These are phyloP conservation scores for Sicyos baderoa DNA, from an alignment of 306 rosid species.

Conservation along the genomic window DNA sequence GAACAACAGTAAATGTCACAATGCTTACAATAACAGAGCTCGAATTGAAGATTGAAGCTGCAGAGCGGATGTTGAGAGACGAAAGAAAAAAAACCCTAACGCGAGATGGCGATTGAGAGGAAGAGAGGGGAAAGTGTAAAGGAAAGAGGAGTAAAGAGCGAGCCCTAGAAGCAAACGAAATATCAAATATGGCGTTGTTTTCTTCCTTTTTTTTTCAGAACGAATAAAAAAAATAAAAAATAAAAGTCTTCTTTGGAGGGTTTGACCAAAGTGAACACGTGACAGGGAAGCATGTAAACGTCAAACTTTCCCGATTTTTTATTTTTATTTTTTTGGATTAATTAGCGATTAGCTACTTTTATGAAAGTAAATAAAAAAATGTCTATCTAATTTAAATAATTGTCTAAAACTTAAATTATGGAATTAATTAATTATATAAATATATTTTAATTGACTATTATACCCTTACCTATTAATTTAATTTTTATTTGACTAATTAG, in stretches of 20 bases:
- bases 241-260: conserved; percentile 1
- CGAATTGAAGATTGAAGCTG: not conserved
- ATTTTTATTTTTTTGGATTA: too few relatives aligned
- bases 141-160: not conserved
- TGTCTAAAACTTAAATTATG: too few relatives aligned
- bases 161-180: conserved; percentile 12
- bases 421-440: too few relatives aligned
- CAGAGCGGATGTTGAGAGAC: not conserved
- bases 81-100: not conserved
- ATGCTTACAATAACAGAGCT: not conserved
- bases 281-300: not conserved
- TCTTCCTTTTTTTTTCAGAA: not conserved
- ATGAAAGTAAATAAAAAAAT: too few relatives aligned
- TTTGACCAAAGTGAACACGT: conserved; percentile 2
- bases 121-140: not conserved
- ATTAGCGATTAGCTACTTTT: too few relatives aligned
- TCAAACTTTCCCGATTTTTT: conserved; percentile 5
- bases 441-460: too few relatives aligned
- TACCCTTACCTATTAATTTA: too few relatives aligned
- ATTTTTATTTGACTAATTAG: too few relatives aligned
- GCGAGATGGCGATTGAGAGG: not conserved
- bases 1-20: not conserved
- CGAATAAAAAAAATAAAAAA: not conserved
- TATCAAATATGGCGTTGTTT: not conserved
- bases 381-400: too few relatives aligned